A percentile compares a stretch with the other conserved stretches of the same genome.
These are phyloP conservation scores for Thamnidium elegans DNA, from an alignment of 192 early-diverging fungal species.

Conservation along the genomic window DNA sequence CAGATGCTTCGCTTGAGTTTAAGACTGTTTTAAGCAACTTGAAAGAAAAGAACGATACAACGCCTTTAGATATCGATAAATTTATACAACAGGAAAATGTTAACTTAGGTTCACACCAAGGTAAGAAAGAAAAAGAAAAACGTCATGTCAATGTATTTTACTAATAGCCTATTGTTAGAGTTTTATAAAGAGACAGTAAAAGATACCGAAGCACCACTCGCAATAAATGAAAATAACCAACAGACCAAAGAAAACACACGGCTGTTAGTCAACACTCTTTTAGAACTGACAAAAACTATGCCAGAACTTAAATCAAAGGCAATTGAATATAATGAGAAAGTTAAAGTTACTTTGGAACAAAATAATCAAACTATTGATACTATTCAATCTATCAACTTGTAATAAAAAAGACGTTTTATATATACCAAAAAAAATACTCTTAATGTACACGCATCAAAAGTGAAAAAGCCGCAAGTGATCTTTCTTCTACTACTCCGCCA, in stretches of 20 bases:
- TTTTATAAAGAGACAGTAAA: no score
- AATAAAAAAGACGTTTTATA: no score
- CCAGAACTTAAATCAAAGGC: background rate
- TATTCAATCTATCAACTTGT: no score
- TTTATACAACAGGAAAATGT: conserved; percentile 7
- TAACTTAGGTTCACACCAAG: background rate
- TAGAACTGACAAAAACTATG: background rate
- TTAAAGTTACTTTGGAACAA: background rate
- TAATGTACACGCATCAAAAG: no score
- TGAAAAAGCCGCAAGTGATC: no score
- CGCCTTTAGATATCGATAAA: background rate
- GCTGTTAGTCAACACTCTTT: background rate
- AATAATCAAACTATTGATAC: background rate
- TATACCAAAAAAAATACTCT: no score
- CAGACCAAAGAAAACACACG: no score
- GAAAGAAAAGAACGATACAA: background rate
- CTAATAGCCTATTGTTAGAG: no score
- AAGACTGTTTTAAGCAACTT: background rate
- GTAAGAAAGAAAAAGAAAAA: background rate
- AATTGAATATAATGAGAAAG: background rate
- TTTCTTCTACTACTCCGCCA: no score
- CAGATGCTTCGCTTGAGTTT: background rate
- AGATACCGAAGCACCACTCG: no score
- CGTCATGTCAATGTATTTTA: no score
- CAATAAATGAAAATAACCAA: no score